Evolutionary conservation across 345 rosid genomes (phyloP).

Genomic region (Eucalyptus cloeziana): DNA sequence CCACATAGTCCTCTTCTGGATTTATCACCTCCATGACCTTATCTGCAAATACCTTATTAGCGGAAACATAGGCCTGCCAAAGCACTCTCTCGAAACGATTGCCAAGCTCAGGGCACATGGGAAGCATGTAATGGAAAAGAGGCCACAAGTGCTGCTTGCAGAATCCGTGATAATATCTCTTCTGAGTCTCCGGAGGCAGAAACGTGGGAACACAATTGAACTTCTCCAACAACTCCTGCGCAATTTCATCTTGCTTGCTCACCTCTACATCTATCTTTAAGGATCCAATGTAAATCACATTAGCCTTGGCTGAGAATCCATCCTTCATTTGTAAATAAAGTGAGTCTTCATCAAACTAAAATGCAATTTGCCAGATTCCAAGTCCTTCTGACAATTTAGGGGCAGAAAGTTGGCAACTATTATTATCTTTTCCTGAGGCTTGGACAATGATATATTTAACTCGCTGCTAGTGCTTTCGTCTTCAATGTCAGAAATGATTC

Average conservation of each 20-base stretch:
- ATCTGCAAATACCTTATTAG: slow-evolving; percentile 33
- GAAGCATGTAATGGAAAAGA: slow-evolving; percentile 38
- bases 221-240: slow-evolving; percentile 21
- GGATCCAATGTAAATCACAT: slow-evolving; percentile 28
- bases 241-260: slow-evolving; percentile 26
- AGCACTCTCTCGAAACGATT: slow-evolving; percentile 16
- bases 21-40: slow-evolving; percentile 30
- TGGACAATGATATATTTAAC: background rate
- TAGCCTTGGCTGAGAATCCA: slow-evolving; percentile 14
- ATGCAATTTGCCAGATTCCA: slow-evolving; percentile 11
- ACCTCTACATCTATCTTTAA: slow-evolving; percentile 23
- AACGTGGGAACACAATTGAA: slow-evolving; percentile 31
- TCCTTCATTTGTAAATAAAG: slow-evolving; percentile 23
- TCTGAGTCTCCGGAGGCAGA: slow-evolving; percentile 23
- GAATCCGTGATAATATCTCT: slow-evolving; percentile 24
- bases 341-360: slow-evolving; percentile 25
- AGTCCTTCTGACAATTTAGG: slow-evolving; percentile 13
- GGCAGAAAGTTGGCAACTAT: slow-evolving; percentile 32
- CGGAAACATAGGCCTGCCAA: slow-evolving; percentile 32
- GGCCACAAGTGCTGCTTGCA: slow-evolving; percentile 46
- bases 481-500: slow-evolving; percentile 37
- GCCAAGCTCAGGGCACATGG: slow-evolving; percentile 22
- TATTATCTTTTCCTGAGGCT: slow-evolving; percentile 8
- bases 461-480: slow-evolving; percentile 5
- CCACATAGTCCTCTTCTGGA: slow-evolving; percentile 32